phyloP scores from a whole-genome alignment of 73 alveolate species.

The Paramecium bursaria region DNA sequence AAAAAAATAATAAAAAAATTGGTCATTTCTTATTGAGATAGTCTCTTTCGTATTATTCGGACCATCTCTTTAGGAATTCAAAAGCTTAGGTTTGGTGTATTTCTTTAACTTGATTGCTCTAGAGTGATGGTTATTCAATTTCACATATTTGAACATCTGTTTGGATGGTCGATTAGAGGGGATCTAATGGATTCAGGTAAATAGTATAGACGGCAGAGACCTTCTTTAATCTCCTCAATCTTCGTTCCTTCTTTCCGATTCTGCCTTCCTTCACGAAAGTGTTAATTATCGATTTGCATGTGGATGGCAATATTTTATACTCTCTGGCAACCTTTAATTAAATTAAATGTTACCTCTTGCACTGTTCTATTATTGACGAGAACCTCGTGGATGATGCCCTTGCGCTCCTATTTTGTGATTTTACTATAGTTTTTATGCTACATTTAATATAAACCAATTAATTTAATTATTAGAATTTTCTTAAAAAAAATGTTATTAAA shows the following conservation, averaged over 20 bases:
- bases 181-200: constrained; percentile 23
- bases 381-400: constrained; percentile 33
- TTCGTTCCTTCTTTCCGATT: constrained; percentile 43
- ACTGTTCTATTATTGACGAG: constrained; percentile 38
- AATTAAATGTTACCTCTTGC: not conserved
- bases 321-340: constrained; percentile 42
- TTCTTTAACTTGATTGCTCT: constrained; percentile 15
- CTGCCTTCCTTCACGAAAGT: constrained; percentile 52
- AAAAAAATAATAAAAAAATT: too few relatives aligned
- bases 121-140: constrained; percentile 33
- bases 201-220: constrained; percentile 48
- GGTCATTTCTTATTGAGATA: not conserved
- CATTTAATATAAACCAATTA: too few relatives aligned
- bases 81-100: not conserved
- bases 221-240: constrained; percentile 42
- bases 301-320: constrained; percentile 44
- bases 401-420: constrained; percentile 47
- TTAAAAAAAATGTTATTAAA: too few relatives aligned
- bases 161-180: constrained; percentile 11
- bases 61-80: constrained; percentile 41
- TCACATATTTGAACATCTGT: constrained; percentile 43
- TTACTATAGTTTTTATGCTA: constrained; percentile 35
- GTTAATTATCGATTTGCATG: constrained; percentile 46
- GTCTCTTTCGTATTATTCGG: constrained; percentile 15
- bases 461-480: too few relatives aligned